A percentile compares a stretch with the other conserved stretches of the same genome.
phyloP scores from a whole-genome alignment of 352 stramenopile genomes.

The Pythium periplocum region DNA sequence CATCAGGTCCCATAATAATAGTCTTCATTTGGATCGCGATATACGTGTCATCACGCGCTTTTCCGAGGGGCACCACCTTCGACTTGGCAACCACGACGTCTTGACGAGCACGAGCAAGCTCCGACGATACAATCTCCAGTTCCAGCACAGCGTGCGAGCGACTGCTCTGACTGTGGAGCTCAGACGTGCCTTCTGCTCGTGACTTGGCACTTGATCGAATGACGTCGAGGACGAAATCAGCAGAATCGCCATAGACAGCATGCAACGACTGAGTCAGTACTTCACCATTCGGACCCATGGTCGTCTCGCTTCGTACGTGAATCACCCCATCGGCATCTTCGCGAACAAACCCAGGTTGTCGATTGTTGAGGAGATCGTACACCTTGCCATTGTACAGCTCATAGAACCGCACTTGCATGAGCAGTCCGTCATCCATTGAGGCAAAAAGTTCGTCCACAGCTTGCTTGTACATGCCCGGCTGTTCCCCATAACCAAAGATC shows the following conservation, averaged over 20 bases:
- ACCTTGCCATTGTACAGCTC: constrained; percentile 59
- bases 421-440: constrained; percentile 1
- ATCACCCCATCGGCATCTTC: constrained; percentile 37
- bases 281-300: constrained; percentile 30
- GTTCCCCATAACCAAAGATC: constrained; percentile 46
- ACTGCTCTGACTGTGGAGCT: constrained; percentile 46
- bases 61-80: constrained; percentile 33
- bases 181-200: constrained; percentile 38
- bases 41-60: constrained; percentile 42
- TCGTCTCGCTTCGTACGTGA: constrained; percentile 47
- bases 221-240: constrained; percentile 18
- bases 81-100: constrained; percentile 27
- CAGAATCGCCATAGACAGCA: constrained; percentile 21
- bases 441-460: constrained; percentile 33
- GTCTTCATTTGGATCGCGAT: constrained; percentile 42
- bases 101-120: constrained; percentile 25
- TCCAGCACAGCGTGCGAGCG: constrained; percentile 45
- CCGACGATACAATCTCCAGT: constrained; percentile 43
- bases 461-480: constrained; percentile 34
- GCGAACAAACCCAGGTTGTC: constrained; percentile 36
- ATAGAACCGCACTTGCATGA: constrained; percentile 50
- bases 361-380: constrained; percentile 43
- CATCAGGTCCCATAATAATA: constrained; percentile 20
- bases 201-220: constrained; percentile 16
- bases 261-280: constrained; percentile 38